Conservation (phyloP, 768 basidiomycete genomes). For the Collybiopsis confluens region DNA sequence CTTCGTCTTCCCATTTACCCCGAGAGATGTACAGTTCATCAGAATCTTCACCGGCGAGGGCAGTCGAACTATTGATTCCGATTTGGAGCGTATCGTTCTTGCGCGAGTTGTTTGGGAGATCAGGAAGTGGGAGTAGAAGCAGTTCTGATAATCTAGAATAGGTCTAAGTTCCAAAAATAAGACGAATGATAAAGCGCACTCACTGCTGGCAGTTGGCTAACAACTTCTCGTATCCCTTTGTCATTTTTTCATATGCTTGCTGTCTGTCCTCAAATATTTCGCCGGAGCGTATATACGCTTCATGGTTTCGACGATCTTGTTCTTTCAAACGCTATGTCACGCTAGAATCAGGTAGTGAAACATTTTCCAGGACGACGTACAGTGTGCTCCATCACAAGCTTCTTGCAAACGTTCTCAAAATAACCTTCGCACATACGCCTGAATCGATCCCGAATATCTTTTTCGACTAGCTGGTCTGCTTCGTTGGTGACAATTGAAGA, state of each 20-base stretch:
- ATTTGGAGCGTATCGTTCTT: conserved; percentile 82
- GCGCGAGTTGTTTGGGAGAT: conserved; percentile 77
- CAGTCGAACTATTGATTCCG: conserved; percentile 40
- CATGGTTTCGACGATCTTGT: conserved; percentile 94
- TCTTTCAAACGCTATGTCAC: conserved; percentile 81
- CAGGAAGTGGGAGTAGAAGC: conserved; percentile 77
- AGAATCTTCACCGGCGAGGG: conserved; percentile 42
- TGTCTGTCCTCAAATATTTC: conserved; percentile 99
- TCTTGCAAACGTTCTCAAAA: conserved; percentile 88
- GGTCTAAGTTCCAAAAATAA: too few species aligned
- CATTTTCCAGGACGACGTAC: conserved; percentile 34
- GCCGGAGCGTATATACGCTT: conserved; percentile 98
- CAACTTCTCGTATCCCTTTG: conserved; percentile 89
- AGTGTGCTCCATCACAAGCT: conserved; percentile 87
- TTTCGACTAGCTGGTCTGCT: conserved; percentile 48
- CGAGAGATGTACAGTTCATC: conserved; percentile 56
- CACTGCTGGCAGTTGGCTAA: conserved; percentile 86
- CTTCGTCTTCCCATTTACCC: conserved; percentile 98
- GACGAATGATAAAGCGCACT: conserved; percentile 22
- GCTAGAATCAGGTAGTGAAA: not conserved
- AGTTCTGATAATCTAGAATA: conserved; percentile 93
- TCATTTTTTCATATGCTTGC: conserved; percentile 99
- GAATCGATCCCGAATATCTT: conserved; percentile 83
- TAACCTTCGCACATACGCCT: conserved; percentile 92
- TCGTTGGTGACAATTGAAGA: conserved; percentile 21